Base-by-base conservation (phyloP, 495 filamentous ascomycete genomes). In the Lepraria neglecta region DNA sequence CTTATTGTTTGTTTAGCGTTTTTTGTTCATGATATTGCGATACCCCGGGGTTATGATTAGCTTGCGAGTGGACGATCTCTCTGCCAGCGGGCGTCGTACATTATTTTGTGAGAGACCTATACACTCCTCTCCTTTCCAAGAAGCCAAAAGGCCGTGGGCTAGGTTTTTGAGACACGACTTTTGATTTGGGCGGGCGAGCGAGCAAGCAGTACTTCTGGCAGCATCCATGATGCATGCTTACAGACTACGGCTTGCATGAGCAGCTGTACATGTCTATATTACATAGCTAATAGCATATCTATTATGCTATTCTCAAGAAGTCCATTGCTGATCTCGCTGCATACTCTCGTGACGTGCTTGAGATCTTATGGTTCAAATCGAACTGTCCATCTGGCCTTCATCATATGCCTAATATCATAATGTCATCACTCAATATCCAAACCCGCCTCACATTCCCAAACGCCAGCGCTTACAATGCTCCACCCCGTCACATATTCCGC, bases 1-100 rank as follows among this genome's bases (percentile, higher is more conserved):
- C 42, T 45, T 38, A 53, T 38, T 30, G 40, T 51, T 31, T 31
- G 17, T 44, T 53, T 33, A 60, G 58, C 58, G 58, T 52, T 48
- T 51, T 43, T 33, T 30, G 7, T n/a, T 52, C 21, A 52, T 52
- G 47, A 60, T 43, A 9, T 60, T 60, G 46, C 58, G 58, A 60
- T 60, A 60, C 58, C 58, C 46, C 40, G 47, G 33, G 45, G 24
- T 52, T 45, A 60, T 31, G 58, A 44, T 31, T 52, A 30, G 15
- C 15, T 43, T 52, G 30, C 35, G 17, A 42, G 47, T 52, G 50
- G 14, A 24, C 35, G 9, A 42, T 7, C 9, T 44, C 30, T 44
- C 15, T 17, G 27, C 40, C 28, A 30, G 48, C 38, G 31, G 38
- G 27, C 14, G 9, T 56, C 19, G 19, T 19, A 51, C 27, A 24